Evolutionary conservation across 768 basidiomycete species (phyloP).

Genomic region (Boletus vinaceobasis): DNA sequence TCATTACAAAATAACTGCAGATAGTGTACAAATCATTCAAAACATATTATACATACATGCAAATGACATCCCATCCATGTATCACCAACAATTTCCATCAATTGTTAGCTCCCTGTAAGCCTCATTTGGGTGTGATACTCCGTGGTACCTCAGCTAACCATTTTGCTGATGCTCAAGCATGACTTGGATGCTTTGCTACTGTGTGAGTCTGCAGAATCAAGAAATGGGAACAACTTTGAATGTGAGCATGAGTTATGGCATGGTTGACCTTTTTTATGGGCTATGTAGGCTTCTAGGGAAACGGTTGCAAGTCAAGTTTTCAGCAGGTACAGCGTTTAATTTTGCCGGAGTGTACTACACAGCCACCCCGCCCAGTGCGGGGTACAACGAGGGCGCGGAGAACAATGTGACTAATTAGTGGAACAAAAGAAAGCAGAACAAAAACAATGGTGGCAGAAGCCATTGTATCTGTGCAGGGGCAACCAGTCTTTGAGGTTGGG

Average conservation of each 20-base stretch:
- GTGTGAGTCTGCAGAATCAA: background rate
- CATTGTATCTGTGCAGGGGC: background rate
- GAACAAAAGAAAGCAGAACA: constrained; percentile 10
- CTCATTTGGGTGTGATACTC: no score
- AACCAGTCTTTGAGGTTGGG: background rate
- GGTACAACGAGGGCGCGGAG: constrained; percentile 15
- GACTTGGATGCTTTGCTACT: background rate
- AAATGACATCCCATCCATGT: no score
- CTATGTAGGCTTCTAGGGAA: no score
- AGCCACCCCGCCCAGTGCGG: background rate
- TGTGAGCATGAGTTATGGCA: constrained; percentile 6
- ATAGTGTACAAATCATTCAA: no score
- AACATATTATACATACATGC: no score
- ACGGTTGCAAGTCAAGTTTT: background rate
- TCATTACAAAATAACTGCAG: no score
- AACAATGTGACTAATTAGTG: constrained; percentile 20
- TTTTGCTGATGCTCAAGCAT: no score
- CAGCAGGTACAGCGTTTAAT: background rate
- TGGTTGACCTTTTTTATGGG: background rate
- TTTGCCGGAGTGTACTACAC: constrained; percentile 11
- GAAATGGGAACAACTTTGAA: background rate
- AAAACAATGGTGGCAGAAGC: background rate
- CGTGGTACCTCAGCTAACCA: no score
- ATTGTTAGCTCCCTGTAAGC: no score
- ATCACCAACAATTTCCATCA: no score